Percentiles rank a stretch among this genome's conserved stretches.
Conservation (phyloP, 2,329 filamentous ascomycete species). For the Fusarium sambucinum region DNA sequence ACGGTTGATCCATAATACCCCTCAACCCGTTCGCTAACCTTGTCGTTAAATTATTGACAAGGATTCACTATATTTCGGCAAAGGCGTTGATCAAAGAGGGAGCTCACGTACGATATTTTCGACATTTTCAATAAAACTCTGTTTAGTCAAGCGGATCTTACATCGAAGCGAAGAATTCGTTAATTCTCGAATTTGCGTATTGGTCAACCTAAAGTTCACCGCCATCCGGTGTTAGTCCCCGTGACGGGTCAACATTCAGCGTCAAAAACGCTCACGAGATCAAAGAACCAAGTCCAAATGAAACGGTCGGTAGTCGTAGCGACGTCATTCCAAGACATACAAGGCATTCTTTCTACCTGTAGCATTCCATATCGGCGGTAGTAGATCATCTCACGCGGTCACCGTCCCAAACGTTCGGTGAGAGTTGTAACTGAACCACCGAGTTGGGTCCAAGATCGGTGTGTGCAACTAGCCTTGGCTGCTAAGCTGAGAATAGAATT, state of each 20-base stretch:
- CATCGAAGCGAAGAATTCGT: constrained; percentile 2
- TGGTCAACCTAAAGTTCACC: constrained; percentile 33
- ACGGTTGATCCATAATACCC: too few species aligned
- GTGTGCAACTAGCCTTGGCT: constrained; percentile 25
- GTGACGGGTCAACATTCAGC: constrained; percentile 21
- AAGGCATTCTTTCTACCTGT: constrained; percentile 33
- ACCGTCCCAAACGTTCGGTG: constrained; percentile 36
- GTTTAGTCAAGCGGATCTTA: constrained; percentile 15
- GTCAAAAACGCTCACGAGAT: constrained; percentile 36
- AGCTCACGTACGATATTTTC: constrained; percentile 4
- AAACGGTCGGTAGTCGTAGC: constrained; percentile 35
- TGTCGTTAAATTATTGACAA: constrained; percentile 37
- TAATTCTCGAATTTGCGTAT: constrained; percentile 16
- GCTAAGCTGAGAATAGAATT: constrained; percentile 41
- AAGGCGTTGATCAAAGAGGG: constrained; percentile 12
- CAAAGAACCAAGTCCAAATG: constrained; percentile 21
- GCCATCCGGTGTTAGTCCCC: constrained; percentile 30
- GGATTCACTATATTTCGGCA: constrained; percentile 39
- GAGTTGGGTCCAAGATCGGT: constrained; percentile 29
- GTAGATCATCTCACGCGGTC: constrained; percentile 31
- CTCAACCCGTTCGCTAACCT: constrained; percentile 24
- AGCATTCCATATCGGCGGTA: constrained; percentile 4
- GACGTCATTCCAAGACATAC: constrained; percentile 38
- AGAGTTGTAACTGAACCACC: constrained; percentile 33
- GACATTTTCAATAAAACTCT: constrained; percentile 12